These are phyloP conservation scores for Suillus decipiens DNA, from an alignment of 768 basidiomycete species.

Conservation along the genomic window DNA sequence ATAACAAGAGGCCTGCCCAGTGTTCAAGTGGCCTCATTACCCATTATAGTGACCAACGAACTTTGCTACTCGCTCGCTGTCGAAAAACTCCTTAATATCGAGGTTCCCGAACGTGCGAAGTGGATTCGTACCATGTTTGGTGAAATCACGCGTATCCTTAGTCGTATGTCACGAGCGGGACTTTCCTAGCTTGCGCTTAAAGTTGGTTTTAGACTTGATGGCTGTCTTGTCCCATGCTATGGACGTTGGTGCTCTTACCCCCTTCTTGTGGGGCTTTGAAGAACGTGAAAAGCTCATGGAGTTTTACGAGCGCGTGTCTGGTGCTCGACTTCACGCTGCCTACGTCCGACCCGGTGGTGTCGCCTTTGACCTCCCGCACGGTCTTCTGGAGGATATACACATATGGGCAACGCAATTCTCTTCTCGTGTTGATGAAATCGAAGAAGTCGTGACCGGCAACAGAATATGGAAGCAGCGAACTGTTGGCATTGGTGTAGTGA, in stretches of 20 bases:
- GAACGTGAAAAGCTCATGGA: slow-evolving; percentile 99
- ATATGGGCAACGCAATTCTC: slow-evolving; percentile 96
- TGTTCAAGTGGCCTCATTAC: slow-evolving; percentile 3
- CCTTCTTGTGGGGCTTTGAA: slow-evolving; percentile 99
- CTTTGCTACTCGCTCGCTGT: slow-evolving; percentile 96
- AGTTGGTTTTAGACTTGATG: slow-evolving; percentile 73
- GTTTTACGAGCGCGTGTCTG: slow-evolving; percentile 98
- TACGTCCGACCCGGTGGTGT: slow-evolving; percentile 98
- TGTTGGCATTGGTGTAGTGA: slow-evolving; percentile 85
- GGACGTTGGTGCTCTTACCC: slow-evolving; percentile 98
- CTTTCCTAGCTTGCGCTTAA: background rate
- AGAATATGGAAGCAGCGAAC: slow-evolving; percentile 98
- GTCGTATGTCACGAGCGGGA: slow-evolving; percentile 58
- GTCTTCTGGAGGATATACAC: slow-evolving; percentile 98
- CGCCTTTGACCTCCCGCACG: slow-evolving; percentile 96
- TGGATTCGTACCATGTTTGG: slow-evolving; percentile 98
- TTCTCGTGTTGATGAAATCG: slow-evolving; percentile 91
- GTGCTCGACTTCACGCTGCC: slow-evolving; percentile 96
- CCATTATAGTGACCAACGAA: slow-evolving; percentile 90
- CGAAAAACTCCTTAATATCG: slow-evolving; percentile 96
- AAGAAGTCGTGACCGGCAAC: slow-evolving; percentile 97
- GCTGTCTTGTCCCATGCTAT: slow-evolving; percentile 93
- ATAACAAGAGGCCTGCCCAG: background rate
- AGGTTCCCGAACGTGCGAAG: slow-evolving; percentile 95
- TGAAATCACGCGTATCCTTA: slow-evolving; percentile 94